Evolutionary conservation across 2,329 filamentous ascomycete genomes (phyloP).

Genomic region (Diaporthe velutina): DNA sequence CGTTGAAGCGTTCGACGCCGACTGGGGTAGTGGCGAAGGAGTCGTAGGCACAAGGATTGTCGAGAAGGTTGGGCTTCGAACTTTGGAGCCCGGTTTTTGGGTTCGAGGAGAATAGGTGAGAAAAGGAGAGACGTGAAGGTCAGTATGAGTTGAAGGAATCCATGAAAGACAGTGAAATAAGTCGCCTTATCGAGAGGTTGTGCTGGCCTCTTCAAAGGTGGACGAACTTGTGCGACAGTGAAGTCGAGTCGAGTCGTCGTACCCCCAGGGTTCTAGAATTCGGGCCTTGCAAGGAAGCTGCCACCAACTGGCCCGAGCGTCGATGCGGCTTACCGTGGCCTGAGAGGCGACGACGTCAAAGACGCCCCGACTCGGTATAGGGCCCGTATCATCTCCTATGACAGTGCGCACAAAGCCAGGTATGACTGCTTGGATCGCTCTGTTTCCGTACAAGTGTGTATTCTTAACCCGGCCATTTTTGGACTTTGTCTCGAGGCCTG

Average conservation of each 20-base stretch:
- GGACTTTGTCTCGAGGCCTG: neutral
- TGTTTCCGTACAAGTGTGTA: neutral
- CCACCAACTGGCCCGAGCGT: constrained; percentile 31
- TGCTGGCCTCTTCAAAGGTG: constrained; percentile 34
- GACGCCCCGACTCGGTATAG: constrained; percentile 4
- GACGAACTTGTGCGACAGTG: constrained; percentile 25
- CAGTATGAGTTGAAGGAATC: neutral
- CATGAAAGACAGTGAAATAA: constrained; percentile 13
- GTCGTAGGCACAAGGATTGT: neutral
- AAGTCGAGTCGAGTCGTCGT: constrained; percentile 10
- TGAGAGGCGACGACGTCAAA: constrained; percentile 29
- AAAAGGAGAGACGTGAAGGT: constrained; percentile 3
- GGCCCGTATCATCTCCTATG: neutral
- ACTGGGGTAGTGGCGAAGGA: constrained; percentile 12
- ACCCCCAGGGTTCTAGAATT: constrained; percentile 1
- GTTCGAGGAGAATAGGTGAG: neutral
- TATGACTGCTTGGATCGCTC: neutral
- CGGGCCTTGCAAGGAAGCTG: neutral
- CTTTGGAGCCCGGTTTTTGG: neutral
- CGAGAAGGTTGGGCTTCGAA: constrained; percentile 3
- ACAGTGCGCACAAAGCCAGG: neutral
- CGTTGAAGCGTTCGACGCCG: constrained; percentile 36
- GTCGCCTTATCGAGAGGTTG: neutral
- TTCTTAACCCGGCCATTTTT: neutral
- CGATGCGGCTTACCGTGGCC: constrained; percentile 40